Evolutionary conservation across 192 early-diverging fungal species (phyloP).

Genomic region (Gigaspora rosea): DNA sequence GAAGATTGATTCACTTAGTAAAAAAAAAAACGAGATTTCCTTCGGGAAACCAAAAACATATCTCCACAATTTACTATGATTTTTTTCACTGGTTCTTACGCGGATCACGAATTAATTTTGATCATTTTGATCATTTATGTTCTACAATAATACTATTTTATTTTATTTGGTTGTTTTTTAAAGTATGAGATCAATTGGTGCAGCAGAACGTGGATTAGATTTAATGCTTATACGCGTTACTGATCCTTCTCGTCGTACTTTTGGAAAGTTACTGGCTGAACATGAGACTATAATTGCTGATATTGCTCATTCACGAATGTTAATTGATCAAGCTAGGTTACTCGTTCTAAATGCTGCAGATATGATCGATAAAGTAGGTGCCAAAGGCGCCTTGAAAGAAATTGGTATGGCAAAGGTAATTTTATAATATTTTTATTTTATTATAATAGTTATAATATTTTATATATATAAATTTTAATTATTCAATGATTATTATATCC

Average conservation of each 20-base stretch:
- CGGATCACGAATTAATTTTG: neutral
- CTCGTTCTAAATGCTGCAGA: conserved; percentile 92
- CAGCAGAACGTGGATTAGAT: conserved; percentile 90
- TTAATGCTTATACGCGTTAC: conserved; percentile 82
- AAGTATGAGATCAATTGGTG: conserved; percentile 89
- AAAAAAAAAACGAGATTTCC: too few relatives aligned
- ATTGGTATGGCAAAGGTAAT: conserved; percentile 98
- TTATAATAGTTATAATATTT: too few relatives aligned
- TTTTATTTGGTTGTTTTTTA: neutral
- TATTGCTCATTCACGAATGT: conserved; percentile 85
- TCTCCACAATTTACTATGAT: too few relatives aligned
- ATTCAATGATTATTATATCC: neutral
- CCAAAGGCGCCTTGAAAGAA: conserved; percentile 89
- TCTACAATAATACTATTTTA: neutral
- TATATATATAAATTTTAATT: neutral
- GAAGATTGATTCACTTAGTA: too few relatives aligned
- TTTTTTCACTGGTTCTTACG: too few relatives aligned
- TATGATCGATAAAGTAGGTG: conserved; percentile 83
- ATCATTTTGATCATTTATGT: neutral
- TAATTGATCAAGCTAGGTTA: conserved; percentile 89
- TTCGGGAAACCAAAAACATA: too few relatives aligned
- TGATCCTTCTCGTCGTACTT: conserved; percentile 75
- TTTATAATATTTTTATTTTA: neutral
- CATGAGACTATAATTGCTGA: conserved; percentile 83
- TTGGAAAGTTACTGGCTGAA: conserved; percentile 81